Percentiles rank a stretch among this genome's conserved stretches.
Evolutionary conservation across 805 yeast genomes (phyloP).

Genomic region (Teunomyces lycoperdinae): DNA sequence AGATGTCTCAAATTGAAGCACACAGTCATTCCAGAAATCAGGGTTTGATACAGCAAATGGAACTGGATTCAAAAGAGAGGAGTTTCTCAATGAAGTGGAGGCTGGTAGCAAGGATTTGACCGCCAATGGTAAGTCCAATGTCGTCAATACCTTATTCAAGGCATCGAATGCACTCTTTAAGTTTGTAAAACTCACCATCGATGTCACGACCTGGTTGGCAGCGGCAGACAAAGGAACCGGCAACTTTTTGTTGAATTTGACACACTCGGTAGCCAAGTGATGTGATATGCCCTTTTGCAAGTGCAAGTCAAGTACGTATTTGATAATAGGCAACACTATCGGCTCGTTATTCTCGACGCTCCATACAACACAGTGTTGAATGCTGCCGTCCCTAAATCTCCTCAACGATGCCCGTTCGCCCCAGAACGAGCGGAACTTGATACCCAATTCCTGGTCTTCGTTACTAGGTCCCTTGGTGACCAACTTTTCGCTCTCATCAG

Average conservation of each 20-base stretch:
- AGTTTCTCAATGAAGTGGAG: slow-evolving; percentile 69
- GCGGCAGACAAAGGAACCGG: slow-evolving; percentile 64
- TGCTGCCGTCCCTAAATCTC: slow-evolving; percentile 88
- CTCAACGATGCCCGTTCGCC: slow-evolving; percentile 81
- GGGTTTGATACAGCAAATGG: slow-evolving; percentile 76
- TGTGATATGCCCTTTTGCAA: slow-evolving; percentile 45
- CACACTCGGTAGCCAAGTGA: slow-evolving; percentile 35
- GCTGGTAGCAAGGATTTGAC: slow-evolving; percentile 72
- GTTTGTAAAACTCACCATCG: slow-evolving; percentile 25
- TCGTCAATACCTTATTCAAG: slow-evolving; percentile 46
- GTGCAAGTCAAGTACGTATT: slow-evolving; percentile 63
- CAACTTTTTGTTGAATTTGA: slow-evolving; percentile 47
- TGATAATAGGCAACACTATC: slow-evolving; percentile 60
- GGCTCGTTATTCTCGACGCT: slow-evolving; percentile 52
- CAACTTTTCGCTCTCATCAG: slow-evolving; percentile 72
- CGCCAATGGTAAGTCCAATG: slow-evolving; percentile 60
- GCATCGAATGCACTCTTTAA: slow-evolving; percentile 47
- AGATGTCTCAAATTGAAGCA: slow-evolving; percentile 85
- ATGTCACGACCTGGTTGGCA: slow-evolving; percentile 46
- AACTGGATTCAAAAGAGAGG: slow-evolving; percentile 76
- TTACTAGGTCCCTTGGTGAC: slow-evolving; percentile 85
- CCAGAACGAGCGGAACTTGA: slow-evolving; percentile 82
- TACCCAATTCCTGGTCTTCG: slow-evolving; percentile 49
- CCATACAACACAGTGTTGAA: slow-evolving; percentile 92
- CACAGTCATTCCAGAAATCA: slow-evolving; percentile 74